Evolutionary conservation across 1,284 basidiomycete species (phyloP), one percentile per base, ranked within the genome.

Genomic region (Vanrija sp.): DNA sequence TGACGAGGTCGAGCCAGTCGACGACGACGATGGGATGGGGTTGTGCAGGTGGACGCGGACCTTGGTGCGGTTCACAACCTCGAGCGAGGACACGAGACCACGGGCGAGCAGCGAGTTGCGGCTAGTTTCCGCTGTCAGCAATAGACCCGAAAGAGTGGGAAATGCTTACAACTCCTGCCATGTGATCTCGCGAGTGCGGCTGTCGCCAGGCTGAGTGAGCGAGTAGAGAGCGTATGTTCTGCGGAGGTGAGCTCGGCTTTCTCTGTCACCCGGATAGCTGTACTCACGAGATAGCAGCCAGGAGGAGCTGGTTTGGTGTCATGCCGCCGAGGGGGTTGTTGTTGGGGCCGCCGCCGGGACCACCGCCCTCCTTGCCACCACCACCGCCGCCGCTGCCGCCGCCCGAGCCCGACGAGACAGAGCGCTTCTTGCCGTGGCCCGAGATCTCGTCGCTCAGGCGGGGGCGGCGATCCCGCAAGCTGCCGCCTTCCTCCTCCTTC

Each of bases 81-180:
- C 84, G 53, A 99, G 85, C 68, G 87, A 93, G 65, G 97, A 93
- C 24, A 99, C 96, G 49, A 98, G 84, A 39, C 93, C 95, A 75
- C 95, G 94, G 75, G 96, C 89, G 47, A 98, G 85, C 78, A 97
- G 89, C 19, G 88, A 88, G 47, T 90, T 94, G 56, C 93, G 85
- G 80, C 75, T 77, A 51, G 20, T 35, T 31, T 31, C 31, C 31
- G 31, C 9, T 4, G 52, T 54, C 22, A 54, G 60, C 41, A 41
- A 38, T 10, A 22, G 15, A 16, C 18, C 15, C 16, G n/a, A n/a
- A 14, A 3, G 18, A n/a, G 14, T 14, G 15, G 16, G 10, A 69
- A 4, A 31, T 31, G 31, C 75, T 67, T 50, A 77, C 75, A 98
- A 98, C 75, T 97, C 94, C 77, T 97, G 94, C 93, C 94, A 98